Evolutionary conservation across 2,329 filamentous ascomycete genomes (phyloP), one percentile per base, ranked within the genome.

Genomic region (Cercospora canescens): DNA sequence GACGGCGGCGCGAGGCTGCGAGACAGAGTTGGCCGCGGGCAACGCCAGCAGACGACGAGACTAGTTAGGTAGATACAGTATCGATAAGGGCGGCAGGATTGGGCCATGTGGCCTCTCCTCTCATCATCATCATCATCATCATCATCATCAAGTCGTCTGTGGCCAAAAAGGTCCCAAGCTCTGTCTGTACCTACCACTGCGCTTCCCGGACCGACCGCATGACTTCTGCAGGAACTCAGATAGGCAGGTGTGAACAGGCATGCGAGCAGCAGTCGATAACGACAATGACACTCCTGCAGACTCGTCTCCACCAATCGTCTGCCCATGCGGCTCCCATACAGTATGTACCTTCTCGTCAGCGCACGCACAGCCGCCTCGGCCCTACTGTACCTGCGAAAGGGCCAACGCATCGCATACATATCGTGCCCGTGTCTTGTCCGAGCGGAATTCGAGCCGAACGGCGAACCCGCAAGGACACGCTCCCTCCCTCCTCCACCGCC

Each of bases 221-320:
- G 28, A 45, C 35, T 24, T 21, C 41, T 48, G 28, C 58, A 50
- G 21, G 9, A 18, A 28, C 37, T 18, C 37, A 50, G 39, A 21
- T 30, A 60, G 58, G 58, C 37, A 60, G 58, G 58, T 50, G 41
- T 21, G 12, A 54, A 24, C 50, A 16, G 50, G 35, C 26, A 30
- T 16, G 52, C 24, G 24, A n/a, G n/a, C n/a, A n/a, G n/a, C n/a
- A n/a, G n/a, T n/a, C n/a, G n/a, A n/a, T n/a, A n/a, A n/a, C n/a
- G n/a, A n/a, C n/a, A n/a, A n/a, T n/a, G n/a, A 60, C 57, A 60
- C n/a, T 48, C 30, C 57, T 60, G 57, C 57, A 45, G 50, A 45
- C 39, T 0, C 41, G 9, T 21, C 5, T 45, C 41, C n/a, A 21
- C 41, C 41, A 24, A 45, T 45, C 6, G 41, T 21, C 41, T 45